phyloP scores from a whole-genome alignment of 1,139 yeast species.

The Suhomyces bokatorum region DNA sequence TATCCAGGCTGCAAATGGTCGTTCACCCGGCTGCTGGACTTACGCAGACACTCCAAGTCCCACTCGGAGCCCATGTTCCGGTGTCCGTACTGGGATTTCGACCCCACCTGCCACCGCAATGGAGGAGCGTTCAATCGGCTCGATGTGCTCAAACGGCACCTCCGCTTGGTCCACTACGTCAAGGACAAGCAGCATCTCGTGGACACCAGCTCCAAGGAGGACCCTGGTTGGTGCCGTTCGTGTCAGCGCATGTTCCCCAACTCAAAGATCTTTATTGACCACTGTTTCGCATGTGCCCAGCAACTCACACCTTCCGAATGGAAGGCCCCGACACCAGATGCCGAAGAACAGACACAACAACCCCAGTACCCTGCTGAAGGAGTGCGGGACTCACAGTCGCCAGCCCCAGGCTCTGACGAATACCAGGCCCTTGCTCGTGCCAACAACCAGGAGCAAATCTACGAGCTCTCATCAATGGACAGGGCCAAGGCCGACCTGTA shows the following conservation, averaged over 20 bases:
- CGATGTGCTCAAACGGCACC: slow-evolving; percentile 70
- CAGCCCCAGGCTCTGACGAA: slow-evolving; percentile 5
- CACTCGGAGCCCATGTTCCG: slow-evolving; percentile 64
- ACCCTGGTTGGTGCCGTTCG: slow-evolving; percentile 64
- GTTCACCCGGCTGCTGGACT: slow-evolving; percentile 65
- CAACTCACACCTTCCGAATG: slow-evolving; percentile 11
- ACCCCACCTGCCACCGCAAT: slow-evolving; percentile 69
- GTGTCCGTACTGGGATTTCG: slow-evolving; percentile 70
- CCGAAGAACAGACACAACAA: slow-evolving; percentile 1
- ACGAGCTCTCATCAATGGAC: slow-evolving; percentile 11
- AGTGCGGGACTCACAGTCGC: slow-evolving; percentile 1
- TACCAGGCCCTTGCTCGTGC: slow-evolving; percentile 9
- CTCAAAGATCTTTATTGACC: slow-evolving; percentile 62
- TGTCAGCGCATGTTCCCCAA: slow-evolving; percentile 60
- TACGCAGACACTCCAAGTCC: slow-evolving; percentile 62
- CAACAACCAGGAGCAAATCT: slow-evolving; percentile 11
- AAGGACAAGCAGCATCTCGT: slow-evolving; percentile 40
- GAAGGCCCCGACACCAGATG: slow-evolving; percentile 5
- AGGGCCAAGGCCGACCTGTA: slow-evolving; percentile 10
- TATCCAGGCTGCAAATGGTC: slow-evolving; percentile 63
- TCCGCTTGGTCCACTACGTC: slow-evolving; percentile 64
- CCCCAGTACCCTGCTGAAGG: background rate
- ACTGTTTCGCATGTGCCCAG: slow-evolving; percentile 63
- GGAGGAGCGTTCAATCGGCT: slow-evolving; percentile 71
- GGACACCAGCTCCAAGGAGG: slow-evolving; percentile 31